A percentile compares a stretch with the other conserved stretches of the same genome.
Evolutionary conservation across 1,284 basidiomycete species (phyloP).

Genomic region (Boletus sp.): DNA sequence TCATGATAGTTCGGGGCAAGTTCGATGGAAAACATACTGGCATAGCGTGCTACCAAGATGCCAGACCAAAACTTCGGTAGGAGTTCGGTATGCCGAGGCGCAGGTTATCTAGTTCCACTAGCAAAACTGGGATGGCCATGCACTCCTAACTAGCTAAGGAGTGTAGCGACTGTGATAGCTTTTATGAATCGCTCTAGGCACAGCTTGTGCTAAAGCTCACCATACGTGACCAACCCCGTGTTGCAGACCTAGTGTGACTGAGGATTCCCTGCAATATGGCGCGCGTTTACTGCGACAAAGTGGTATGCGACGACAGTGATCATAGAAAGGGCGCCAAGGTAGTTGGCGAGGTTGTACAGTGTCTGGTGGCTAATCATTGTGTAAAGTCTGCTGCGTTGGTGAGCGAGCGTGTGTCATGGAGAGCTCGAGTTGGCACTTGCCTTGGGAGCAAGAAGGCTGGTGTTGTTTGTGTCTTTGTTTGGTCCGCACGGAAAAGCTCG

Average conservation of each 20-base stretch:
- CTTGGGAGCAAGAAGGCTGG: conserved; percentile 1
- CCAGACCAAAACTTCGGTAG: conserved; percentile 16
- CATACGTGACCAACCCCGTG: neutral
- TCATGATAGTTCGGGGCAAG: conserved; percentile 13
- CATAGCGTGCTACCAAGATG: conserved; percentile 18
- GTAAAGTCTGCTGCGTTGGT: neutral
- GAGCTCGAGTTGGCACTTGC: conserved; percentile 1
- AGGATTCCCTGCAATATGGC: conserved; percentile 38
- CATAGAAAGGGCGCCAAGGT: conserved; percentile 80
- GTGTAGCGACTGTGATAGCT: neutral
- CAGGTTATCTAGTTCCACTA: neutral
- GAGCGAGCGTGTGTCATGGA: neutral
- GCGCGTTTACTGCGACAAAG: conserved; percentile 79
- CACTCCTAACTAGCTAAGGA: neutral
- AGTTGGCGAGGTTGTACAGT: conserved; percentile 79
- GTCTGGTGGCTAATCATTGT: conserved; percentile 75
- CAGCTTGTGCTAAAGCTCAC: conserved; percentile 6
- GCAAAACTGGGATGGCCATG: neutral
- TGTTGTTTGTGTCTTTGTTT: conserved; percentile 34
- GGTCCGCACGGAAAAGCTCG: conserved; percentile 34
- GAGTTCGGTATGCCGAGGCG: neutral
- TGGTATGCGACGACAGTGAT: conserved; percentile 82
- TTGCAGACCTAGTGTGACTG: conserved; percentile 13
- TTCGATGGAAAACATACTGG: conserved; percentile 3
- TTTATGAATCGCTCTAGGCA: conserved; percentile 1